Evolutionary conservation across 495 filamentous ascomycete genomes (phyloP).

Genomic region (Aspergillus bertholletiae): DNA sequence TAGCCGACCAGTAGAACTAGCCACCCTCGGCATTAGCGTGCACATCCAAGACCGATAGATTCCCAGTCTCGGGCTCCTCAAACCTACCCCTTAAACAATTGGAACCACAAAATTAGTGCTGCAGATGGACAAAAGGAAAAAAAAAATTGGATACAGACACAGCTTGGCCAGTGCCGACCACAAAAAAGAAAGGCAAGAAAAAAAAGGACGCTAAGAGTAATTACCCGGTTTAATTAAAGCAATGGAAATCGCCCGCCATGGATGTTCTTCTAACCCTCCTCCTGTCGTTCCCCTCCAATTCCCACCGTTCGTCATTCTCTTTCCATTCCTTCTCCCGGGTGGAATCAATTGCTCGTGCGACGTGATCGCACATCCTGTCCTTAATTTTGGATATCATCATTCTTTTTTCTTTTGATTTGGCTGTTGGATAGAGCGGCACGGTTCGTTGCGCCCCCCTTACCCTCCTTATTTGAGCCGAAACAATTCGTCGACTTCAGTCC

Average conservation of each 20-base stretch:
- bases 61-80: neutral
- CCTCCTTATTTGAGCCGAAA: conserved; percentile 10
- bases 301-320: conserved; percentile 8
- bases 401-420: conserved; percentile 10
- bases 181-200: neutral
- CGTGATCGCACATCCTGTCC: conserved; percentile 33
- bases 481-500: conserved; percentile 2
- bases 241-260: neutral
- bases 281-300: conserved; percentile 9
- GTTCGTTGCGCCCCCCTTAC: conserved; percentile 17
- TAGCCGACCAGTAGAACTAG: neutral
- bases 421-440: neutral
- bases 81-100: conserved; percentile 3
- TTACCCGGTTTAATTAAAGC: conserved; percentile 3
- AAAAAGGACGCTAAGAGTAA: neutral
- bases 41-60: neutral
- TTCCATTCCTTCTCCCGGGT: conserved; percentile 10
- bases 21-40: neutral
- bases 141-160: neutral
- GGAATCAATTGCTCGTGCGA: conserved; percentile 25
- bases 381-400: conserved; percentile 17
- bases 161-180: neutral
- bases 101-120: conserved; percentile 3
- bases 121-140: conserved; percentile 1
- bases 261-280: conserved; percentile 5